A percentile compares a stretch with the other conserved stretches of the same genome.
These are phyloP conservation scores for Xylaria sp. DNA, from an alignment of 2,329 filamentous ascomycete species.

Conservation along the genomic window DNA sequence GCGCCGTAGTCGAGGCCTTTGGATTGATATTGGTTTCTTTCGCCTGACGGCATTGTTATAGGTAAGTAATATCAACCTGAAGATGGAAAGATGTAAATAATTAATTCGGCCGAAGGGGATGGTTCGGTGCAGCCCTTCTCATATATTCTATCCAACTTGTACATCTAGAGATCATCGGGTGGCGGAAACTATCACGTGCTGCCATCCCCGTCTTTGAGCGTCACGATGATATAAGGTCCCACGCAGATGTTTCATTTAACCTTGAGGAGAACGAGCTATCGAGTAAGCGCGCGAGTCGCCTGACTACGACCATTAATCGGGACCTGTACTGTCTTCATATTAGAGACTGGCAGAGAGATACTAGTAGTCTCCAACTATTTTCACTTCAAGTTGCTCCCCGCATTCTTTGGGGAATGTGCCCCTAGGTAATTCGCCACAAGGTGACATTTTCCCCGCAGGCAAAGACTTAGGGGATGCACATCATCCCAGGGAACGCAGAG, in stretches of 20 bases:
- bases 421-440: slow-evolving; percentile 9
- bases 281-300: background rate
- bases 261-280: slow-evolving; percentile 45
- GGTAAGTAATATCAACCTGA: background rate
- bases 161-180: background rate
- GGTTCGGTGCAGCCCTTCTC: no score
- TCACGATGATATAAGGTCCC: slow-evolving; percentile 18
- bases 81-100: background rate
- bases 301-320: background rate
- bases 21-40: background rate
- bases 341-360: background rate
- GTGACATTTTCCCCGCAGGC: background rate
- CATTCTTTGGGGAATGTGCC: background rate
- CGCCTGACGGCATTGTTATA: slow-evolving; percentile 13
- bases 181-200: background rate
- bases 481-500: no score
- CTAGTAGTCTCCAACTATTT: background rate
- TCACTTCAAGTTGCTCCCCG: background rate
- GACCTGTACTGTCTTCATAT: background rate
- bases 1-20: slow-evolving; percentile 23
- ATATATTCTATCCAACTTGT: background rate
- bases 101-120: background rate
- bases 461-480: background rate
- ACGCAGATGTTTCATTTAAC: background rate
- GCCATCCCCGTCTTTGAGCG: slow-evolving; percentile 3